Percentiles rank a stretch among this genome's conserved stretches.
Evolutionary conservation across 2,329 filamentous ascomycete genomes (phyloP).

Genomic region (Amauroascus verrucosus): DNA sequence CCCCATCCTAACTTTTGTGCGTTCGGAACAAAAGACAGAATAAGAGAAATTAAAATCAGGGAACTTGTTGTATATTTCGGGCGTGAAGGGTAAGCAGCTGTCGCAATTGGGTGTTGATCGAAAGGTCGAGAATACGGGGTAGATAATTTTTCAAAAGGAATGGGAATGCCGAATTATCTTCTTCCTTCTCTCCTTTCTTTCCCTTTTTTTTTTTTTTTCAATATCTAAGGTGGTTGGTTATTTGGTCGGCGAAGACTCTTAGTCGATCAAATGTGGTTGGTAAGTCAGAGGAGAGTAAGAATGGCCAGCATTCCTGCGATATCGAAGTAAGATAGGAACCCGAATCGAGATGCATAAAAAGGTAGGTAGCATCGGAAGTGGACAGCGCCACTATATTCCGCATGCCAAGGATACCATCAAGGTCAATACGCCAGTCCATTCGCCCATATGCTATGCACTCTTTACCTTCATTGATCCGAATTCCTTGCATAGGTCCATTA

Average conservation of each 20-base stretch:
- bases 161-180: not conserved
- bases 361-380: not conserved
- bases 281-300: not conserved
- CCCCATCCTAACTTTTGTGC: not conserved
- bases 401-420: not conserved
- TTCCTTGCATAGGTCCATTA: constrained; percentile 2
- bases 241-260: not conserved
- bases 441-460: not conserved
- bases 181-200: not conserved
- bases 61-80: no score
- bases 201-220: not conserved
- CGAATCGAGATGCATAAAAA: no score
- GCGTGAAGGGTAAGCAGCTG: no score
- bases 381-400: not conserved
- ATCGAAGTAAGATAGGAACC: no score
- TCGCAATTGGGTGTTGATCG: no score
- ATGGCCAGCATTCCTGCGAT: not conserved
- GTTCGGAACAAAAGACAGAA: no score
- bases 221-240: not conserved
- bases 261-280: not conserved
- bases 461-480: not conserved
- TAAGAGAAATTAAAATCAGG: not conserved
- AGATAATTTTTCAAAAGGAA: no score
- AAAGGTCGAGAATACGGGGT: no score
- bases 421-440: not conserved